Base-by-base conservation (phyloP, 2,329 filamentous ascomycete species). In the Penicillium sp. region DNA sequence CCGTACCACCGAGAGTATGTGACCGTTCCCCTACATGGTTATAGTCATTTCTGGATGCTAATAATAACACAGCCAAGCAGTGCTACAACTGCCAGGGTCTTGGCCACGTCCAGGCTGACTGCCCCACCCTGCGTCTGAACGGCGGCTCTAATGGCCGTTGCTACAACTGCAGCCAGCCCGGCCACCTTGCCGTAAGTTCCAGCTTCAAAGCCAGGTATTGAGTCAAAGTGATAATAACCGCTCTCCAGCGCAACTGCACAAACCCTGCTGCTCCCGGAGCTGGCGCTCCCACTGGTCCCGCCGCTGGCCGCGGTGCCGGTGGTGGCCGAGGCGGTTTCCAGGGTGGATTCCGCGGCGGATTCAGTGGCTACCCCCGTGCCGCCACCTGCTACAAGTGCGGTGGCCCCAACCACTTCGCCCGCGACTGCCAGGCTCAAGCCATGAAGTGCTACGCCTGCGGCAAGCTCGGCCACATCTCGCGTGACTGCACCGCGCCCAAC, bases 61-160 rank as follows among this genome's bases (percentile, higher is more conserved):
- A 61, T 56, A 30, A 45, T 30, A 47, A 51, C 58, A 43, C 68
- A 87, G 91, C 91, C 49, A 99, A 99, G 86, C 94, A 99, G 83
- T 99, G 94, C 85, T 99, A 99, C 77, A 94, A 97, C 80, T 99
- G 94, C 83, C 94, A 97, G 81, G 94, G 94, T 56, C 85, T 97
- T 59, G 94, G 94, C 64, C 94, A 99, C 74, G 94, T 99, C 69
- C 94, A 99, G 81, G 94, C 94, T 66, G 94, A 99, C 77, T 99
- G 94, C 84, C 94, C 94, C 69, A 97, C 94, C 59, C 85, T 99
- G 62, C 91, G 94, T 66, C 78, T 99, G 74, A 96, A 86, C 76
- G 92, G 89, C 63, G 78, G 83, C 57, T 84, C 87, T 60, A 87
- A 88, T 73, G 91, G 90, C 61, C 90, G 91, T 67, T 99, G 94